Percentiles rank a stretch among this genome's conserved stretches.
These are phyloP conservation scores for Trypanosoma theileri DNA, from an alignment of 208 protist species.

Conservation along the genomic window DNA sequence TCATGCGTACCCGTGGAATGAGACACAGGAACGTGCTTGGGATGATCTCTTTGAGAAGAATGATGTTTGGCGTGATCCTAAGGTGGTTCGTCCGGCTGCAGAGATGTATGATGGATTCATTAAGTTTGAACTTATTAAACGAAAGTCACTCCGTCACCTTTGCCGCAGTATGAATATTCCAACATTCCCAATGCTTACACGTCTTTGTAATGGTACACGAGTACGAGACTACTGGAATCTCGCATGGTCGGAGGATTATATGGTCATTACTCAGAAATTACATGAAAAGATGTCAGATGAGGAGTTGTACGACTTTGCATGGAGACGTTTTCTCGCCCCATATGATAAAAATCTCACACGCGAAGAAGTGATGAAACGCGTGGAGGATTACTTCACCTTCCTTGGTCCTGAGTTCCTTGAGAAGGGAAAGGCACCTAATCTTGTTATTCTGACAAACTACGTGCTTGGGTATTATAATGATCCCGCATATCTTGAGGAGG, in stretches of 20 bases:
- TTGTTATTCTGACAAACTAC: conserved; percentile 88
- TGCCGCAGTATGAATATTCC: conserved; percentile 87
- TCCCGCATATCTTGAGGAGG: conserved; percentile 85
- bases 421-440: conserved; percentile 88
- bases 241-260: conserved; percentile 90
- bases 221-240: conserved; percentile 92
- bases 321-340: conserved; percentile 86
- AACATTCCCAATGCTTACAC: conserved; percentile 86
- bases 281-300: conserved; percentile 87
- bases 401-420: conserved; percentile 84
- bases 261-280: conserved; percentile 88
- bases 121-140: conserved; percentile 75
- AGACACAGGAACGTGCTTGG: conserved; percentile 82
- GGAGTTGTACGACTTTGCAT: conserved; percentile 90
- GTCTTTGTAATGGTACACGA: conserved; percentile 78
- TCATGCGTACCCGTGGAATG: conserved; percentile 76
- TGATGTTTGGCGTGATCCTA: conserved; percentile 86
- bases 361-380: conserved; percentile 77
- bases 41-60: conserved; percentile 93
- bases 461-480: conserved; percentile 93
- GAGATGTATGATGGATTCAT: conserved; percentile 92
- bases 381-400: conserved; percentile 85
- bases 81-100: conserved; percentile 69
- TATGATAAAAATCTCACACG: conserved; percentile 89
- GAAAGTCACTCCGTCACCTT: conserved; percentile 89